Evolutionary conservation across 768 basidiomycete species (phyloP), one percentile per base, ranked within the genome.

Genomic region (Kwoniella dendrophila): DNA sequence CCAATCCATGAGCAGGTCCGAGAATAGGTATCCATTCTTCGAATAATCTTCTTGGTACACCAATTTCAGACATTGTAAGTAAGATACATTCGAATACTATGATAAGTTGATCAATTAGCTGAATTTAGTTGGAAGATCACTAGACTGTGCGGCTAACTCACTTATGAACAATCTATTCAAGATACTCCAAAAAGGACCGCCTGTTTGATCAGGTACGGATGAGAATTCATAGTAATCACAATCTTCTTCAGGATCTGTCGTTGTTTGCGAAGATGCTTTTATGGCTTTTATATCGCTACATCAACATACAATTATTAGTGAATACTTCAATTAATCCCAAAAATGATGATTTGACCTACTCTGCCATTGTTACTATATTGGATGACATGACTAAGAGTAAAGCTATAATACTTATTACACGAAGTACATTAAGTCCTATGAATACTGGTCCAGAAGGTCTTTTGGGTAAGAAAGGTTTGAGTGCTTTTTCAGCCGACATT

Each of bases 181-280:
- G 64, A 95, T 86, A 4, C 90, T 89, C 90, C 92, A 96, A 81
- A 96, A 95, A 8, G 86, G 85, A 27, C 92, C 92, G 20, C 90
- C 92, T 30, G 90, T 85, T 77, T 95, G 92, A 78, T 91, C 90
- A 3, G 92, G 92, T 4, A 96, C 90, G 2, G 90, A 60, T 5
- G 56, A 62, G 52, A 78, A 90, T 86, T 85, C 82, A 66, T 90
- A 89, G 77, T 92, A 93, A 68, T 92, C 90, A 71, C 86, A 87
- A 70, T 88, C 83, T 63, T 68, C 14, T 60, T 48, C 24, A 30
- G 50, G 14, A 33, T 56, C 40, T 54, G 20, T 43, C 3, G 43
- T 12, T 2, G 45, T 8, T 20, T 18, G 0, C 32, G n/a, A 14
- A 4, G 47, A 49, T 36, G 66, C 58, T 57, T 70, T 71, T 53